Percentiles rank a stretch among this genome's conserved stretches.
phyloP scores from a whole-genome alignment of 2,329 filamentous ascomycete genomes.

The Purpureocillium takamizusanense region DNA sequence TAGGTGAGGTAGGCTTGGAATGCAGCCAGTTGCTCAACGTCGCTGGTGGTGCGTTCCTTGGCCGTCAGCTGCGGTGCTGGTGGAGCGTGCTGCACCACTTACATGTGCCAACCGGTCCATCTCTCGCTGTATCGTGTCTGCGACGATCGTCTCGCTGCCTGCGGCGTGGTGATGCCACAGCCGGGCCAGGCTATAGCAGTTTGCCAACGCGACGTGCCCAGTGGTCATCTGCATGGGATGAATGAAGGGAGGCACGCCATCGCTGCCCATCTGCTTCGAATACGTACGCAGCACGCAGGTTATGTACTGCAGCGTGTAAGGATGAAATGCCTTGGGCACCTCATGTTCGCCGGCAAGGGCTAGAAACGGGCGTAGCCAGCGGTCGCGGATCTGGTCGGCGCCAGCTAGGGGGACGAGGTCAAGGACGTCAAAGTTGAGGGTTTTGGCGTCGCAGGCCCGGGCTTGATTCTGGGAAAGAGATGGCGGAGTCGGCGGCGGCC shows the following conservation, averaged over 20 bases:
- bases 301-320: not conserved
- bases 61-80: too few species aligned
- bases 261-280: not conserved
- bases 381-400: not conserved
- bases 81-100: too few species aligned
- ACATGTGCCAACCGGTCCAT: slow-evolving; percentile 1
- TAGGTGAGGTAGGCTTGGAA: slow-evolving; percentile 49
- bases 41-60: not conserved
- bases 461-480: too few species aligned
- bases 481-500: too few species aligned
- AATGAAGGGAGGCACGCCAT: not conserved
- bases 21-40: slow-evolving; percentile 22
- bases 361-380: not conserved
- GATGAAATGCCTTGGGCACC: not conserved
- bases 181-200: not conserved
- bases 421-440: not conserved
- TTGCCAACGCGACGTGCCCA: not conserved
- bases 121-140: not conserved
- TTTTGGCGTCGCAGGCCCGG: too few species aligned
- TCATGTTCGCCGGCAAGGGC: not conserved
- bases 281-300: not conserved
- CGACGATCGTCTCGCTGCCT: not conserved
- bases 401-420: not conserved
- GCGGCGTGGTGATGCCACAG: not conserved
- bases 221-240: not conserved